phyloP scores from a whole-genome alignment of 257 asterid species.

The Solanum infundibuliforme region DNA sequence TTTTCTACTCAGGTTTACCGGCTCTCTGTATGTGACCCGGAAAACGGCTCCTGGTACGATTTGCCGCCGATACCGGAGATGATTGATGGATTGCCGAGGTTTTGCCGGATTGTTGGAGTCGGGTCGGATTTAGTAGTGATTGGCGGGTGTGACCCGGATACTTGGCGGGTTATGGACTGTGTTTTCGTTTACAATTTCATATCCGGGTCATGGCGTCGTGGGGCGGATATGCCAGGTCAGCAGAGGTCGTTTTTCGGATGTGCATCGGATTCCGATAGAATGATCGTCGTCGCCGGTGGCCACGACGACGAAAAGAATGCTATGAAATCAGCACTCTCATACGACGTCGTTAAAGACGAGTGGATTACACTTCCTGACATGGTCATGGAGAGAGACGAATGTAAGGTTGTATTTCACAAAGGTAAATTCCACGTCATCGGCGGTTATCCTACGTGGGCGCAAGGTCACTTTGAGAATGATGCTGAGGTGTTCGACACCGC shows the following conservation, averaged over 20 bases:
- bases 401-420: slow-evolving; percentile 1
- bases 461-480: not conserved
- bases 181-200: slow-evolving; percentile 11
- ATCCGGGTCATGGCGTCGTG: slow-evolving; percentile 12
- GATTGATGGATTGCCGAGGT: slow-evolving; percentile 9
- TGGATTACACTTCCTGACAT: slow-evolving; percentile 13
- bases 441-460: slow-evolving; percentile 4
- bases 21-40: slow-evolving; percentile 7
- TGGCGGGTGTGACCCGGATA: slow-evolving; percentile 17
- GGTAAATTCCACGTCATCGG: slow-evolving; percentile 15
- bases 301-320: slow-evolving; percentile 4
- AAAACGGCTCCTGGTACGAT: not conserved
- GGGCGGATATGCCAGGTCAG: slow-evolving; percentile 15
- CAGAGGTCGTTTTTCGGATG: slow-evolving; percentile 10
- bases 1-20: not conserved
- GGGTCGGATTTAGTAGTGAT: slow-evolving; percentile 10
- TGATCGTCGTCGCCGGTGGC: slow-evolving; percentile 15
- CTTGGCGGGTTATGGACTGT: not conserved
- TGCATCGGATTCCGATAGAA: not conserved
- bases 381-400: slow-evolving; percentile 11
- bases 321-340: not conserved
- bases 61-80: slow-evolving; percentile 13
- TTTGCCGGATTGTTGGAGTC: slow-evolving; percentile 7
- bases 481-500: not conserved
- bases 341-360: slow-evolving; percentile 4